phyloP scores from a whole-genome alignment of 805 yeast genomes.

The Osmozyma mogii region DNA sequence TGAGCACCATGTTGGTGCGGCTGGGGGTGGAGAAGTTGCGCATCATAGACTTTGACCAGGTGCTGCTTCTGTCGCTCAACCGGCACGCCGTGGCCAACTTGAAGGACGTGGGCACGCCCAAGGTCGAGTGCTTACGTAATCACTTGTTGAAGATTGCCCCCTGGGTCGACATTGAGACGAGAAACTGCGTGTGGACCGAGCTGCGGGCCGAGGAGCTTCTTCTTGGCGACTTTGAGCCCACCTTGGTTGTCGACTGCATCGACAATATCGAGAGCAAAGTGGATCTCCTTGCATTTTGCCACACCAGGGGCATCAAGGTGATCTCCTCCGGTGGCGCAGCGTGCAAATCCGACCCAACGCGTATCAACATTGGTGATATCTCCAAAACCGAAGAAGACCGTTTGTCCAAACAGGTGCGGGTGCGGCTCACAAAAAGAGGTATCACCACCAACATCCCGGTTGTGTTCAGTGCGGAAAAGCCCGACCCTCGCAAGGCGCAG shows the following conservation, averaged over 20 bases:
- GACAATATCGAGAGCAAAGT: conserved; percentile 97
- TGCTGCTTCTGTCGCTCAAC: conserved; percentile 81
- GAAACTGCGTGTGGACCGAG: conserved; percentile 69
- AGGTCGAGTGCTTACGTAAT: conserved; percentile 71
- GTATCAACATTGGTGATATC: conserved; percentile 84
- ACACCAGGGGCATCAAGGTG: conserved; percentile 52
- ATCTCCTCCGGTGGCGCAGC: conserved; percentile 97
- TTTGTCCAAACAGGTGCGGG: conserved; percentile 76
- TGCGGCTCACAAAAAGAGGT: conserved; percentile 75
- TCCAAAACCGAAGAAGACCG: conserved; percentile 92
- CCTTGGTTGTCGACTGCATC: conserved; percentile 86
- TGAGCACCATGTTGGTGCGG: conserved; percentile 80
- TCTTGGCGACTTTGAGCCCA: conserved; percentile 46
- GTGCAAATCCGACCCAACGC: conserved; percentile 89
- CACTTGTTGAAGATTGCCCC: conserved; percentile 76
- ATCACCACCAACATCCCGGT: conserved; percentile 72
- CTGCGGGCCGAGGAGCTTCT: conserved; percentile 58
- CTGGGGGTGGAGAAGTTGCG: conserved; percentile 79
- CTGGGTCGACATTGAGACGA: conserved; percentile 80
- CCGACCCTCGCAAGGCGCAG: conserved; percentile 89
- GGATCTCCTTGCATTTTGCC: conserved; percentile 72
- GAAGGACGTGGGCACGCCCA: conserved; percentile 85
- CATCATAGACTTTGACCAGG: conserved; percentile 93
- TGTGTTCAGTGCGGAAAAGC: conserved; percentile 91
- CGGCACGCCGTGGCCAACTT: conserved; percentile 93